Evolutionary conservation across 2,329 filamentous ascomycete species (phyloP), one percentile per base, ranked within the genome.

Genomic region (Chaetomium sp.): DNA sequence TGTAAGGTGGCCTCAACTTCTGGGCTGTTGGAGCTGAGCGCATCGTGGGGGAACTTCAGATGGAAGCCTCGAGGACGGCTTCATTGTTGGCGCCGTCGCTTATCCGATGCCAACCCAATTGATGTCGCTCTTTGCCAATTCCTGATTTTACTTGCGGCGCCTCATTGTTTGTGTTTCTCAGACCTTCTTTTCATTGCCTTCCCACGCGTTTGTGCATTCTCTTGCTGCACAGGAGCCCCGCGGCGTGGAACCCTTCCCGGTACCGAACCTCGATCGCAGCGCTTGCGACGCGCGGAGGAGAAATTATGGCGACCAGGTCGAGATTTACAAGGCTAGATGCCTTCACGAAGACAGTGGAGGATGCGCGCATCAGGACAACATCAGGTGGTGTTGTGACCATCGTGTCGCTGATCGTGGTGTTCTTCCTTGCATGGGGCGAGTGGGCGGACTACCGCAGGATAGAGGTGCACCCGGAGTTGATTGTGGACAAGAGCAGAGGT

Each of bases 311-410:
- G 63, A 76, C 86, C 68, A 96, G 95, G 78, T 95, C 90, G 65
- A 86, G 94, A 72, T 96, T 99, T 71, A 96, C 89, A 58, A 87
- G 87, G 82, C 89, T 99, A 62, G 94, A 99, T 74, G 94, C 94
- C 79, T 99, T 99, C 72, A 96, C 92, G 51, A 99, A 99, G 76
- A 99, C 94, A 10, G 94, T 99, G 65, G 94, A 99, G 72, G 94
- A 99, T 84, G 94, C 95, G 63, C 85, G 94, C 66, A 85, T 99
- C 70, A 88, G 95, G 67, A 99, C 94, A 36, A 96, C 91, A 6
- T 96, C 91, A 2, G 94, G 94, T 62, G 94, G 94, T 63, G 84
- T 99, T 65, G 90, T 99, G 67, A 99, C 94, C 54, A 91, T 99
- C 66, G 81, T 87, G 63, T 96, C 91, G 58, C 77, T 99, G 66